Percentiles rank a stretch among this genome's conserved stretches.
Evolutionary conservation across 768 basidiomycete genomes (phyloP).

Genomic region (Boletus rex-veris): DNA sequence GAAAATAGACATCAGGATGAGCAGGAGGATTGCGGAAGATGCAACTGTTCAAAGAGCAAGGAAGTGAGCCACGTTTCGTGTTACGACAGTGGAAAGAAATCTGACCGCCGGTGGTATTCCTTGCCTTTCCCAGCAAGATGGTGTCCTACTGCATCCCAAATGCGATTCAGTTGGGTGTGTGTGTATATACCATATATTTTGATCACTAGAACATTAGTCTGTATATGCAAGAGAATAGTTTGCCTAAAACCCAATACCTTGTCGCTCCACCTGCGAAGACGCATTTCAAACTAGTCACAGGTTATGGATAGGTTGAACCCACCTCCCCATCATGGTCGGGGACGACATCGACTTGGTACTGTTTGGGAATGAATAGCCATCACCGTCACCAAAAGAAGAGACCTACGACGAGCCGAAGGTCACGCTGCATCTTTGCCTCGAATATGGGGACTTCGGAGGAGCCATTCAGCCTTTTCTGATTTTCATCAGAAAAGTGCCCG

Average conservation of each 20-base stretch:
- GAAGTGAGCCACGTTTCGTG: not conserved
- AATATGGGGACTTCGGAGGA: slow-evolving; percentile 53
- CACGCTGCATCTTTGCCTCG: slow-evolving; percentile 63
- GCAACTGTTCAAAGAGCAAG: slow-evolving; percentile 36
- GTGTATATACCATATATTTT: slow-evolving; percentile 51
- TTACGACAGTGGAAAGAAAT: not conserved
- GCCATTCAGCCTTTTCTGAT: slow-evolving; percentile 57
- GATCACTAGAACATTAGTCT: slow-evolving; percentile 33
- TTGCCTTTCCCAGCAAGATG: slow-evolving; percentile 43
- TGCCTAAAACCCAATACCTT: slow-evolving; percentile 28
- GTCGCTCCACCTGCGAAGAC: slow-evolving; percentile 35
- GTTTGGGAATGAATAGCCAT: not conserved
- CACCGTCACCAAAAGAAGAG: not conserved
- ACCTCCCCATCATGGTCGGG: slow-evolving; percentile 36
- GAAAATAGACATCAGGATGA: slow-evolving; percentile 44
- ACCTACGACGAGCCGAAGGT: slow-evolving; percentile 49
- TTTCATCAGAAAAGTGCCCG: slow-evolving; percentile 66
- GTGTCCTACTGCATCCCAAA: slow-evolving; percentile 45
- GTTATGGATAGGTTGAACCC: not conserved
- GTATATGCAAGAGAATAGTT: not conserved
- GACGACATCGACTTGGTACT: slow-evolving; percentile 51
- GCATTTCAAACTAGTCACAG: not conserved
- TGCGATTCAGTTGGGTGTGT: slow-evolving; percentile 43
- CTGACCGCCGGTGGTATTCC: slow-evolving; percentile 52
- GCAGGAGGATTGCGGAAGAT: slow-evolving; percentile 38